phyloP scores from a whole-genome alignment of 148 eudicot genomes.

The Camellia granthamiana region DNA sequence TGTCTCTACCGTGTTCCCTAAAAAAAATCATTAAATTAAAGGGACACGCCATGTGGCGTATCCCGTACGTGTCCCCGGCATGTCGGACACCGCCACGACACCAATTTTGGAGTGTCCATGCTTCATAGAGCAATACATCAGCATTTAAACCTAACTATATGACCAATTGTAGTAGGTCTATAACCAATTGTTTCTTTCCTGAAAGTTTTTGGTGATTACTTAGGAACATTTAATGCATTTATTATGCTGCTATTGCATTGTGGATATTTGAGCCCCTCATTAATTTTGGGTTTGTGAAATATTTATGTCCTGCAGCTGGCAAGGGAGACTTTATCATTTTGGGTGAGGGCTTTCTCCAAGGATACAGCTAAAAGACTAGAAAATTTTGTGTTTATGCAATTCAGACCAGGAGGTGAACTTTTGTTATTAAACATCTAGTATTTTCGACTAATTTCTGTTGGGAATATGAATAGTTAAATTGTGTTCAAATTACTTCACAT shows the following conservation, averaged over 20 bases:
- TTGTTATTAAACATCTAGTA: slow-evolving; percentile 7
- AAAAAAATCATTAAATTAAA: too few species aligned
- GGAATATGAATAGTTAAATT: neutral
- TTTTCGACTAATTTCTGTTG: neutral
- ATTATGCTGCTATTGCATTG: neutral
- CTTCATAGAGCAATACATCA: neutral
- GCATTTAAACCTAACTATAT: neutral
- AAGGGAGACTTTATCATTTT: slow-evolving; percentile 91
- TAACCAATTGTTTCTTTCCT: neutral
- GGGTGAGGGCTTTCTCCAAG: slow-evolving; percentile 99
- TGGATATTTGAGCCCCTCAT: neutral
- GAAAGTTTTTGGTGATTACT: neutral
- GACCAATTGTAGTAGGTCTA: neutral
- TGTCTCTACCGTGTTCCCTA: too few species aligned
- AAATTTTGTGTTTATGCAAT: slow-evolving; percentile 93
- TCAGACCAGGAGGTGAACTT: slow-evolving; percentile 90
- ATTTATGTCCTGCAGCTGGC: slow-evolving; percentile 68
- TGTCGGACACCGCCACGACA: too few species aligned
- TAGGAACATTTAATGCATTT: neutral
- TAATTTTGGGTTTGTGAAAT: slow-evolving; percentile 10
- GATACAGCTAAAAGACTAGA: slow-evolving; percentile 98
- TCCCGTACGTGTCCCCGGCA: too few species aligned
- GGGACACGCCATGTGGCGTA: too few species aligned
- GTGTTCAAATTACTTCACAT: neutral
- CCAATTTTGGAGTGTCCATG: too few species aligned